These are phyloP conservation scores for Typha latifolia DNA, from an alignment of 176 grass and related monocot genomes.

Conservation along the genomic window DNA sequence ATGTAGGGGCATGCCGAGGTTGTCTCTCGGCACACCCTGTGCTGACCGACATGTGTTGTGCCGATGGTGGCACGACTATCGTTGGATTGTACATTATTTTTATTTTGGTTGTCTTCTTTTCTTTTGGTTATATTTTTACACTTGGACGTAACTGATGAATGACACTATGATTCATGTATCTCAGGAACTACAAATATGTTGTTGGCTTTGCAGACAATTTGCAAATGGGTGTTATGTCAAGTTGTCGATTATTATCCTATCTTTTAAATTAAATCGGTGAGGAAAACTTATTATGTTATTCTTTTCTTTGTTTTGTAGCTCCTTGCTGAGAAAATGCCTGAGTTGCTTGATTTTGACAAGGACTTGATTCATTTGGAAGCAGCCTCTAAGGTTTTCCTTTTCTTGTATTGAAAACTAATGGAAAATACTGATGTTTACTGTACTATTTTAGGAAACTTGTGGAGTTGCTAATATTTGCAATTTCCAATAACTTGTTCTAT, in stretches of 20 bases:
- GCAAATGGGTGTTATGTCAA: too few species aligned
- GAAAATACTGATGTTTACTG: background rate
- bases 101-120: background rate
- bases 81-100: background rate
- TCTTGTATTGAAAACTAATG: background rate
- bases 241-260: too few species aligned
- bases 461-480: background rate
- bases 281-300: background rate
- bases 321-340: constrained; percentile 81
- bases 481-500: constrained; percentile 23
- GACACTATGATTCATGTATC: too few species aligned
- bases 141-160: background rate
- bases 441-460: background rate
- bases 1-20: too few species aligned
- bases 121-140: background rate
- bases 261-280: background rate
- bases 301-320: constrained; percentile 40
- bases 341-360: constrained; percentile 99
- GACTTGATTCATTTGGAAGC: constrained; percentile 97
- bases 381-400: constrained; percentile 65
- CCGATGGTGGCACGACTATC: too few species aligned
- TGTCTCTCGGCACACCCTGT: too few species aligned
- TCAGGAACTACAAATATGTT: too few species aligned
- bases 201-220: too few species aligned
- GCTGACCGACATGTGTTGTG: too few species aligned